Evolutionary conservation across 371 early-diverging fungal genomes (phyloP), one percentile per base, ranked within the genome.

Genomic region (Circinella minor): DNA sequence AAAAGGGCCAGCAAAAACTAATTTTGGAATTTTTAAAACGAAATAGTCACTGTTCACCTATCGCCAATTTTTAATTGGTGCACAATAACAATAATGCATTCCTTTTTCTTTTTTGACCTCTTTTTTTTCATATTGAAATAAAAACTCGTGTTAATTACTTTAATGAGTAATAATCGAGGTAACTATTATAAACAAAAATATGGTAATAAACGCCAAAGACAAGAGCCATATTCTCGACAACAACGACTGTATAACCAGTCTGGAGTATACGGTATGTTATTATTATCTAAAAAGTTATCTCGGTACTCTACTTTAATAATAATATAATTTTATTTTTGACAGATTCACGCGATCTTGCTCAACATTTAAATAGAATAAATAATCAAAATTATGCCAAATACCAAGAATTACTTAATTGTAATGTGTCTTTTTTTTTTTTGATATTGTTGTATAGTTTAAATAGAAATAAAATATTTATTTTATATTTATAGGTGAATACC

Each of bases 121-220:
- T 43, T 43, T 43, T 43, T 11, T 43, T 6, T 43, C 11, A 9
- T 43, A 43, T 43, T 2, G 3, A 43, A 54, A 8, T 54, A 13
- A 6, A 48, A 10, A 5, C 54, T 15, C 54, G 54, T 43, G 43
- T 43, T 43, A 43, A 9, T 43, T 43, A 0, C 11, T 43, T 43
- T 43, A 54, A 54, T n/a, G n/a, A 54, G 15, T 15, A 54, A 27
- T 27, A 27, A 54, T 15, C 54, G 57, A 10, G 57, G 57, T 4
- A 18, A 57, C 7, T 63, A 68, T 54, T 64, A 27, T 55, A 48
- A 59, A n/a, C 55, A 17, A 43, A 38, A 59, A 46, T 57, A 66
- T 18, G 67, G 67, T 17, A 65, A 65, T 49, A 65, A 65, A 37
- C 51, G 65, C 6, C 65, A 65, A 48, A 27, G 48, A 8, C 34